Conservation (phyloP, 73 alveolate genomes). For the Paramecium pentaurelia region DNA sequence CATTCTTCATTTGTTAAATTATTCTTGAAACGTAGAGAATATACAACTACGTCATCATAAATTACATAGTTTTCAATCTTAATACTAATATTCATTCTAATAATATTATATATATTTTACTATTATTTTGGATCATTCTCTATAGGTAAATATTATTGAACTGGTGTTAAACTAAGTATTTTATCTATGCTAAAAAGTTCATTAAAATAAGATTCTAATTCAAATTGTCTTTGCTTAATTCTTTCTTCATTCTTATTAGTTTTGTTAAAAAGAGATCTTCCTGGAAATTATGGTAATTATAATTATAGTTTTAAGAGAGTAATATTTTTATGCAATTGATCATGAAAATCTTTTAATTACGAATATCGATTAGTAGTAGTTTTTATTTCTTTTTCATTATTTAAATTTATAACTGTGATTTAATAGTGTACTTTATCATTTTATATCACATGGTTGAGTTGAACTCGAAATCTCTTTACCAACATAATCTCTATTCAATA, state of each 20-base stretch:
- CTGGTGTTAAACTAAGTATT: not conserved
- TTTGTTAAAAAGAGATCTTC: not conserved
- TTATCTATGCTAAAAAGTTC: not conserved
- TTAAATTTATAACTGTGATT: not conserved
- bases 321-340: not conserved
- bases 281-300: conserved; percentile 19
- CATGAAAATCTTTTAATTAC: not conserved
- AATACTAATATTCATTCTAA: not conserved
- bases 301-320: not conserved
- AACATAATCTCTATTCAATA: not conserved
- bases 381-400: not conserved
- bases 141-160: not conserved
- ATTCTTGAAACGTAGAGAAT: not conserved
- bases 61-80: not conserved
- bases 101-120: not conserved
- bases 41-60: conserved; percentile 38
- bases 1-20: not conserved
- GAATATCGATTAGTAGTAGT: not conserved
- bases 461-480: not conserved
- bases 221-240: not conserved
- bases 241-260: conserved; percentile 19
- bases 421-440: not conserved
- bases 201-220: not conserved
- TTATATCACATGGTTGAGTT: not conserved
- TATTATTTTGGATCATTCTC: not conserved